Evolutionary conservation across 164 flowering plant species (phyloP).

Genomic region (Annona squamosa): DNA sequence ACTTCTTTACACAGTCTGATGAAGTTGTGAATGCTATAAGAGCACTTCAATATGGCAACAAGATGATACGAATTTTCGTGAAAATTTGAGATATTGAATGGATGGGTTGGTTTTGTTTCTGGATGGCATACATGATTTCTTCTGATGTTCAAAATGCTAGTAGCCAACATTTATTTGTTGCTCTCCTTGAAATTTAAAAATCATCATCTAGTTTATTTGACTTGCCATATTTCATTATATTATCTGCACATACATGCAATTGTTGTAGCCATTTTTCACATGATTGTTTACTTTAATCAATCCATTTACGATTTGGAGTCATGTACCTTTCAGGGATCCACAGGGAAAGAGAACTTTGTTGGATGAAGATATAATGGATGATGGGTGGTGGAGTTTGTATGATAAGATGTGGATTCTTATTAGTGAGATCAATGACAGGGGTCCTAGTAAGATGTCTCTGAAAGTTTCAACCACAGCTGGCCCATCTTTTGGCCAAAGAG

Average conservation of each 20-base stretch:
- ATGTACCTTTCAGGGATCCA: constrained; percentile 24
- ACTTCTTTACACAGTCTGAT: not conserved
- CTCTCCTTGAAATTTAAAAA: not conserved
- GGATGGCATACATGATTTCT: not conserved
- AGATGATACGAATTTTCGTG: not conserved
- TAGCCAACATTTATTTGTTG: not conserved
- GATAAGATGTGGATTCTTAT: constrained; percentile 78
- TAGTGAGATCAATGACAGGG: constrained; percentile 76
- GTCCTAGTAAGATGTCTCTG: constrained; percentile 53
- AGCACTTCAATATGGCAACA: not conserved
- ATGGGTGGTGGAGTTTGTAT: constrained; percentile 80
- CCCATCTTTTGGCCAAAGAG: constrained; percentile 94
- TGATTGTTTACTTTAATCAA: not conserved
- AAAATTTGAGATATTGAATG: not conserved
- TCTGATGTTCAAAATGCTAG: not conserved
- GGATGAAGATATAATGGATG: constrained; percentile 34
- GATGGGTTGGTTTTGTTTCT: not conserved
- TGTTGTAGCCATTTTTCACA: not conserved
- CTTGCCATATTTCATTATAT: not conserved
- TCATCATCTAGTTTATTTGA: not conserved
- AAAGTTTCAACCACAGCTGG: constrained; percentile 49
- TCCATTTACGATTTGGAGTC: constrained; percentile 1
- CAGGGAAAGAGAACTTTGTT: constrained; percentile 18
- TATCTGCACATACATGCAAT: not conserved
- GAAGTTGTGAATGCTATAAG: not conserved